Base-by-base conservation (phyloP, 2,329 filamentous ascomycete species). In the Penicillium palitans region DNA sequence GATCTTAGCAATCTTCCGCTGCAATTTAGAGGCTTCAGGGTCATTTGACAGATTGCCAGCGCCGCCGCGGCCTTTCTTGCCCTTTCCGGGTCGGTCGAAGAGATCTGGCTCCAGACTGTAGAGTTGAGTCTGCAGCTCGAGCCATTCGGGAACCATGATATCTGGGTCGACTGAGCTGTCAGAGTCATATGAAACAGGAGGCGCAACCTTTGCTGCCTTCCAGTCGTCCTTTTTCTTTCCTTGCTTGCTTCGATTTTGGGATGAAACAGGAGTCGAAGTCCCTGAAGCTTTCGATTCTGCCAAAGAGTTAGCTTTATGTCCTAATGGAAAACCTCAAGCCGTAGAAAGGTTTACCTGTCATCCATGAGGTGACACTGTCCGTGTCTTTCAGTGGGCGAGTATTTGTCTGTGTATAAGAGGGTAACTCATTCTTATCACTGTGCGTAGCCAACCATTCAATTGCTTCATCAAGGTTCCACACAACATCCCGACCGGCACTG, bases 391-490 rank as follows among this genome's bases (percentile, higher is more conserved):
- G 67, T 17, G 61, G 58, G 19, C 69, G 68, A 35, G 65, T 49
- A 47, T 64, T 70, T 51, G 66, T 66, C 57, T 80, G 81, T 21
- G 89, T 86, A 72, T 95, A 96, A 47, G 86, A 82, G 6, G 89
- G 89, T 37, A 93, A 80, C 66, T 93, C 88, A 1, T 87, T 83
- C 61, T 81, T 78, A 15, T 82, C 78, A 66, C 88, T 90, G 70
- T 95, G 85, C 63, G 90, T 80, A n/a, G 91, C 90, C 54, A 98
- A 82, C 91, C 92, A 96, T 67, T 97, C 91, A 21, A 99, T 74
- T 27, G 90, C 87, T 75, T 96, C 93, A 61, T 96, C 89, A 37
- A 98, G 78, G 10, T 93, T 92, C 90, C 91, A 96, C 15, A 92
- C 83, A 44, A 82, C 82, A 62, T 91, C 89, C 65, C 86, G 88